phyloP scores from a whole-genome alignment of 148 eudicot genomes.

The Talinum fruticosum region DNA sequence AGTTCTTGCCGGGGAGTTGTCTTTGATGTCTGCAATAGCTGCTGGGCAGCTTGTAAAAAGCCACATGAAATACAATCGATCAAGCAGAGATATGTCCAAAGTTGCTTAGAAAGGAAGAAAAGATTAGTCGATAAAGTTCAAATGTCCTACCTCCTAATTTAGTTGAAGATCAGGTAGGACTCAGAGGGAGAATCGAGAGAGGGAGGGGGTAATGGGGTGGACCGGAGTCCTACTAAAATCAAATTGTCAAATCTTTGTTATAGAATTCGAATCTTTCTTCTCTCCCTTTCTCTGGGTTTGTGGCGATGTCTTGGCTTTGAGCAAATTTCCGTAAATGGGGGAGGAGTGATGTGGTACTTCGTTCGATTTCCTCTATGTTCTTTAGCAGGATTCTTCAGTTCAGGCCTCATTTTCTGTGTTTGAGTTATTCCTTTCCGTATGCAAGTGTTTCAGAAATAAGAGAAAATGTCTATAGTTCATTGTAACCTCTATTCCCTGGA shows the following conservation, averaged over 20 bases:
- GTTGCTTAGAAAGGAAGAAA: slow-evolving; percentile 10
- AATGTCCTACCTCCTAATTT: slow-evolving; percentile 17
- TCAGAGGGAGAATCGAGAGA: not conserved
- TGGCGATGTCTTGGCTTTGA: not conserved
- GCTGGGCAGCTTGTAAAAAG: slow-evolving; percentile 76
- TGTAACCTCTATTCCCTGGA: not conserved
- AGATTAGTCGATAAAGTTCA: not conserved
- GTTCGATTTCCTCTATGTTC: slow-evolving; percentile 5
- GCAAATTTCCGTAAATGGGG: slow-evolving; percentile 14
- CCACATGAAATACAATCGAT: slow-evolving; percentile 80
- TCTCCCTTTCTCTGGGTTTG: not conserved
- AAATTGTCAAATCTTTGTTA: slow-evolving; percentile 7
- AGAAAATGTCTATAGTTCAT: slow-evolving; percentile 26
- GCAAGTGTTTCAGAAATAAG: slow-evolving; percentile 29
- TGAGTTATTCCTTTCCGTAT: slow-evolving; percentile 19
- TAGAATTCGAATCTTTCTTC: slow-evolving; percentile 6
- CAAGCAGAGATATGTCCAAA: slow-evolving; percentile 49
- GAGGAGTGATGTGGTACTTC: slow-evolving; percentile 19
- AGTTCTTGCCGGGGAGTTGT: slow-evolving; percentile 75
- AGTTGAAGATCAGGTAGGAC: not conserved
- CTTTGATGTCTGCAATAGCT: slow-evolving; percentile 70
- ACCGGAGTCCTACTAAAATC: slow-evolving; percentile 2
- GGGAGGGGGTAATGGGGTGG: not conserved
- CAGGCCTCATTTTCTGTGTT: slow-evolving; percentile 27
- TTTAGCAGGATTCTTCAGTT: slow-evolving; percentile 25